These are phyloP conservation scores for Plantago coronopus DNA, from an alignment of 305 asterid species.

Conservation along the genomic window DNA sequence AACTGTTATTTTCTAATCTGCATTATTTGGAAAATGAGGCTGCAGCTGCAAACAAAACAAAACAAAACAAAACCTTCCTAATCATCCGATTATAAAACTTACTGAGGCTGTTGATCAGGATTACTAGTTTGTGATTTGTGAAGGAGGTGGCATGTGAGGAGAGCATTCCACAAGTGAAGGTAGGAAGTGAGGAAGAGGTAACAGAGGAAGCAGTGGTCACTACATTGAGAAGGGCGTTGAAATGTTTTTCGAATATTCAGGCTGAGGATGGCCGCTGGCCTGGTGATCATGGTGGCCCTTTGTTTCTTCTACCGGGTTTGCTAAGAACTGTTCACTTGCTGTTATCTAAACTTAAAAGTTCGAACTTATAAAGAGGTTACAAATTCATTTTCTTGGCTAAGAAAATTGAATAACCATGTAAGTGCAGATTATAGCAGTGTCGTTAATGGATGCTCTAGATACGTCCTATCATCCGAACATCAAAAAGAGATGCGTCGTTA, in stretches of 20 bases:
- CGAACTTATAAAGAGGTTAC: background rate
- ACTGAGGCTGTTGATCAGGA: background rate
- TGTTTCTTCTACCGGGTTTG: constrained; percentile 57
- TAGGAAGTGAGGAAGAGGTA: constrained; percentile 33
- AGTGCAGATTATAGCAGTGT: constrained; percentile 45
- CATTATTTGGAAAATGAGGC: too few species aligned
- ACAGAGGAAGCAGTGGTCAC: constrained; percentile 40
- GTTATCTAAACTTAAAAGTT: background rate
- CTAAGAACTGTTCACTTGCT: constrained; percentile 19
- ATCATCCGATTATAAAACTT: too few species aligned
- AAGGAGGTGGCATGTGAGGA: constrained; percentile 28
- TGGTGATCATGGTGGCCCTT: constrained; percentile 59
- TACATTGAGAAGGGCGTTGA: constrained; percentile 46
- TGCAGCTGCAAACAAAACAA: too few species aligned
- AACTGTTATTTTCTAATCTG: too few species aligned
- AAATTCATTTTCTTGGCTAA: background rate
- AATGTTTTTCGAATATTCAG: constrained; percentile 54
- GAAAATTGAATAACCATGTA: background rate
- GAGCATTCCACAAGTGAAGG: constrained; percentile 26
- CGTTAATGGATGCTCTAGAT: constrained; percentile 32
- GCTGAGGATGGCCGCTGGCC: constrained; percentile 88
- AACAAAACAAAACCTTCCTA: too few species aligned
- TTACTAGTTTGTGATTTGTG: constrained; percentile 40
- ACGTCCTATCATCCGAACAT: constrained; percentile 37
- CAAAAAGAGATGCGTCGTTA: constrained; percentile 48